Percentiles rank a stretch among this genome's conserved stretches.
Evolutionary conservation across 1,284 basidiomycete genomes (phyloP).

Genomic region (Melampsora larici-populina): DNA sequence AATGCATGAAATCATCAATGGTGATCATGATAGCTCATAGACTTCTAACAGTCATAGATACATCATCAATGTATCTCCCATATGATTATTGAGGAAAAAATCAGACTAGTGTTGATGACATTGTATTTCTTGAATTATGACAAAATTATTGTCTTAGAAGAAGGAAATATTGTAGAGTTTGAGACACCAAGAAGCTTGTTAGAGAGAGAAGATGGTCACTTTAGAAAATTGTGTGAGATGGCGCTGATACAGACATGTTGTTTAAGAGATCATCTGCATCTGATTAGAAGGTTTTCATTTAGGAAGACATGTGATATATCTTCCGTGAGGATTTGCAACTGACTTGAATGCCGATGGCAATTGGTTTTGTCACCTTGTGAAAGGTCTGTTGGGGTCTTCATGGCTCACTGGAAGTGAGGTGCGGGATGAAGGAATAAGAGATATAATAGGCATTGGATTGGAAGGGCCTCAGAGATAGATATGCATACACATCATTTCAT

Average conservation of each 20-base stretch:
- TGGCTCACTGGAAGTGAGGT: too few relatives aligned
- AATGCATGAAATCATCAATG: conserved; percentile 32
- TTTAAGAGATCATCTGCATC: neutral
- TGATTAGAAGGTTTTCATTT: too few relatives aligned
- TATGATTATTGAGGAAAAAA: neutral
- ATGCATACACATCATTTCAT: too few relatives aligned
- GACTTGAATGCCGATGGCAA: too few relatives aligned
- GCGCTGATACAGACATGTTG: conserved; percentile 16
- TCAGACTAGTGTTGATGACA: conserved; percentile 37
- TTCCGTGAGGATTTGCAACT: too few relatives aligned
- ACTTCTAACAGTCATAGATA: conserved; percentile 33
- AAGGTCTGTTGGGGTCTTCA: too few relatives aligned
- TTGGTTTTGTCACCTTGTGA: too few relatives aligned
- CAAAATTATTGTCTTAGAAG: conserved; percentile 50
- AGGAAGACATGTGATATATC: too few relatives aligned
- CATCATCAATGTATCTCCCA: neutral
- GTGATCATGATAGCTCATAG: conserved; percentile 42
- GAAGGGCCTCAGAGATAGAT: too few relatives aligned
- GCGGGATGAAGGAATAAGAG: too few relatives aligned
- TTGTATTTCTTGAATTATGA: conserved; percentile 50
- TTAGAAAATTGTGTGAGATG: conserved; percentile 30
- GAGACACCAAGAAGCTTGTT: conserved; percentile 49
- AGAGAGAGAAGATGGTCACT: conserved; percentile 23
- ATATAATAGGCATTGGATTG: too few relatives aligned
- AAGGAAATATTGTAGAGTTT: conserved; percentile 50